Evolutionary conservation across 2,329 filamentous ascomycete species (phyloP).

Genomic region (Beauveria sp.): DNA sequence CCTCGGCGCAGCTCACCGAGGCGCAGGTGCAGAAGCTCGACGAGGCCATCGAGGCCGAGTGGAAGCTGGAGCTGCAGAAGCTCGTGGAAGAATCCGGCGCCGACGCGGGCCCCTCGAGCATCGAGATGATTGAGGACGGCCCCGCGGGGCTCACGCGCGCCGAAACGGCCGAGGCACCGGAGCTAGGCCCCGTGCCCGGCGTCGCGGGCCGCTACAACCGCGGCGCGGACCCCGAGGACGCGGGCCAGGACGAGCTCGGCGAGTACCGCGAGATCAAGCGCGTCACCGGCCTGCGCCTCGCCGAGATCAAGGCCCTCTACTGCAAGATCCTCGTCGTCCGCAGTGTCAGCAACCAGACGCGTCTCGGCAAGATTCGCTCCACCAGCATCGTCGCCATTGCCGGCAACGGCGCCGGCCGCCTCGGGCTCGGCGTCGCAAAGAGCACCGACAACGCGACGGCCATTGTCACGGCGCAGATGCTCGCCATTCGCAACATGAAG

Average conservation of each 20-base stretch:
- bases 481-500: conserved; percentile 85
- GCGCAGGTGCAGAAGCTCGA: conserved; percentile 30
- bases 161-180: conserved; percentile 38
- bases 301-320: conserved; percentile 46
- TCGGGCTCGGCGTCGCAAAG: conserved; percentile 89
- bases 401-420: conserved; percentile 75
- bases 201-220: conserved; percentile 44
- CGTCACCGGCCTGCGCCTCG: conserved; percentile 45
- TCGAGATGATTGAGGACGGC: conserved; percentile 30
- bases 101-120: conserved; percentile 24
- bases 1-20: conserved; percentile 23
- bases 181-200: conserved; percentile 45
- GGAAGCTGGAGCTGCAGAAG: conserved; percentile 30
- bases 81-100: conserved; percentile 21
- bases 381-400: conserved; percentile 71
- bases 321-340: conserved; percentile 69
- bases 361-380: conserved; percentile 85
- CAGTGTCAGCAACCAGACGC: conserved; percentile 82
- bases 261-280: conserved; percentile 44
- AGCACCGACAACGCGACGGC: conserved; percentile 65
- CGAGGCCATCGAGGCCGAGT: conserved; percentile 28
- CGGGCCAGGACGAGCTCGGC: conserved; percentile 42
- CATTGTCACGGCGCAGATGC: conserved; percentile 62
- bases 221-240: conserved; percentile 40
- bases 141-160: conserved; percentile 26